Percentiles rank a stretch among this genome's conserved stretches.
Conservation (phyloP, 2,329 filamentous ascomycete genomes). For the Pseudogymnoascus sp. region DNA sequence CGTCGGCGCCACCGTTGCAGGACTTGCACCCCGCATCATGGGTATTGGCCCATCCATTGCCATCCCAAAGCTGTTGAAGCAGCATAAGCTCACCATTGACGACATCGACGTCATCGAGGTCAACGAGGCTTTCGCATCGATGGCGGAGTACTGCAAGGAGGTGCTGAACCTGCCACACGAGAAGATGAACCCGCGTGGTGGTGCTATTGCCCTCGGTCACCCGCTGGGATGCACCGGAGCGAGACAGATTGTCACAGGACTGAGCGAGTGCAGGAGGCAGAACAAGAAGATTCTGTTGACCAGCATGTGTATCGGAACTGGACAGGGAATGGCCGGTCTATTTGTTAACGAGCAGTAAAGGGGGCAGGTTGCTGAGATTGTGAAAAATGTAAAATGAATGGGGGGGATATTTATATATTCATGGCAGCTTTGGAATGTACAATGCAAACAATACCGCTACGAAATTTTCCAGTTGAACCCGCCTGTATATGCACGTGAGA, state of each 20-base stretch:
- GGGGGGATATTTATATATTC: background rate
- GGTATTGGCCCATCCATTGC: constrained; percentile 74
- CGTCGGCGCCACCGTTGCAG: constrained; percentile 82
- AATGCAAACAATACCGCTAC: background rate
- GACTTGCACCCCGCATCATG: constrained; percentile 91
- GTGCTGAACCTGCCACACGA: constrained; percentile 59
- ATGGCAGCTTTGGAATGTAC: background rate
- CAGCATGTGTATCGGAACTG: constrained; percentile 76
- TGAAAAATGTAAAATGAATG: constrained; percentile 5
- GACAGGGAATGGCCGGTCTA: constrained; percentile 59
- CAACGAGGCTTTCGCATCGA: constrained; percentile 96
- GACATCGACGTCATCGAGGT: constrained; percentile 89
- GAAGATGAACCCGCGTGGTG: constrained; percentile 76
- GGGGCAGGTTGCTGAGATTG: background rate
- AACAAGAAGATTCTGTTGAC: constrained; percentile 89
- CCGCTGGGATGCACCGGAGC: constrained; percentile 72
- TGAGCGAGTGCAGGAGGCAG: constrained; percentile 73
- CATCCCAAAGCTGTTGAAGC: constrained; percentile 73
- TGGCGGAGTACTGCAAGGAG: constrained; percentile 89
- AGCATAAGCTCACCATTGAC: constrained; percentile 67
- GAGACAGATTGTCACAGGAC: constrained; percentile 77
- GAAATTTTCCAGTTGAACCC: background rate
- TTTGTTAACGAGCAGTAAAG: constrained; percentile 50
- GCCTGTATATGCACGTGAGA: background rate
- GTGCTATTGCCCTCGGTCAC: constrained; percentile 76